phyloP scores from a whole-genome alignment of 2,329 filamentous ascomycete species.

The Colletotrichum caudatum region DNA sequence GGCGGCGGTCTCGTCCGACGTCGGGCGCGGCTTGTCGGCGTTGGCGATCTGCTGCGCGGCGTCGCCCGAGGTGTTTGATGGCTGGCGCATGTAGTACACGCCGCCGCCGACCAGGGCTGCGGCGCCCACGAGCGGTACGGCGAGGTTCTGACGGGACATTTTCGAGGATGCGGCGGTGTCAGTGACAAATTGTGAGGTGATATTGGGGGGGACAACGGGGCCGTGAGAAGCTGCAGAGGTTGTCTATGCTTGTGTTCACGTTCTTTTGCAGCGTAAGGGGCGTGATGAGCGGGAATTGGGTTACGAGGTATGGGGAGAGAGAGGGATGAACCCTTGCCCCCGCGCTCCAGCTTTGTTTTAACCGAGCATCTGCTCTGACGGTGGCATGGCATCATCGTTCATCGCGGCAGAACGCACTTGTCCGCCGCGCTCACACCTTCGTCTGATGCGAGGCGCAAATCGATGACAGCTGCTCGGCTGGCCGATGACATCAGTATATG shows the following conservation, averaged over 20 bases:
- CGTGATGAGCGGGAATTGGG: not conserved
- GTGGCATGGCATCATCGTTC: constrained; percentile 38
- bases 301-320: not conserved
- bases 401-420: not conserved
- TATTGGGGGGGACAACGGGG: not conserved
- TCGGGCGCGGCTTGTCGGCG: constrained; percentile 20
- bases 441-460: constrained; percentile 27
- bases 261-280: too few relatives aligned
- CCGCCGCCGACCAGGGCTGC: constrained; percentile 36
- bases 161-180: not conserved
- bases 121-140: constrained; percentile 30
- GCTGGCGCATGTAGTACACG: constrained; percentile 35
- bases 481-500: constrained; percentile 42
- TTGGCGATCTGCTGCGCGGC: constrained; percentile 26
- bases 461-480: constrained; percentile 40
- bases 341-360: constrained; percentile 16
- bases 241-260: not conserved
- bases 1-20: constrained; percentile 26
- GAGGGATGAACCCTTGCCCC: not conserved
- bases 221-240: not conserved
- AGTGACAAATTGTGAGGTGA: not conserved
- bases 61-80: constrained; percentile 18
- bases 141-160: constrained; percentile 31
- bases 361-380: constrained; percentile 19
- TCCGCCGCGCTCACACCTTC: not conserved